These are phyloP conservation scores for Rhodamnia argentea DNA, from an alignment of 345 rosid genomes.

Conservation along the genomic window DNA sequence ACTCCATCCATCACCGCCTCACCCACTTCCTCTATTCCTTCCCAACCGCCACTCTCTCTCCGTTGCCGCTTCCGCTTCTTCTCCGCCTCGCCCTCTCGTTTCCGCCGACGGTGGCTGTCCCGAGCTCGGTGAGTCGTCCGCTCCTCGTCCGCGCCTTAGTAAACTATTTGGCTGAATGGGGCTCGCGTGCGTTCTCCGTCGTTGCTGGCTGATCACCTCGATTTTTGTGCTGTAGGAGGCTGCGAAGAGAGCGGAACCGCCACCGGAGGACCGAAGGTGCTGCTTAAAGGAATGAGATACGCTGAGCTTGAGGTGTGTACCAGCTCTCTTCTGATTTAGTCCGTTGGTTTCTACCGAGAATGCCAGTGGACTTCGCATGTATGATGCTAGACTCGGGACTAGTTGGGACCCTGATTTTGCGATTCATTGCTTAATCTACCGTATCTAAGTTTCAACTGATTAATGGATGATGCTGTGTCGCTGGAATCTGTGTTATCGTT, in stretches of 20 bases:
- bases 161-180: neutral
- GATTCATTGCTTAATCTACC: neutral
- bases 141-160: neutral
- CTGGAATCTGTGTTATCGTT: neutral
- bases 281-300: conserved; percentile 72
- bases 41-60: conserved; percentile 13
- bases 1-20: neutral
- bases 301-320: conserved; percentile 48
- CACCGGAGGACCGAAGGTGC: conserved; percentile 25
- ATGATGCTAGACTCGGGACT: neutral
- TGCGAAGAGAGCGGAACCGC: conserved; percentile 1
- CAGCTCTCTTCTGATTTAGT: neutral
- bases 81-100: neutral
- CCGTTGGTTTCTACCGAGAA: neutral
- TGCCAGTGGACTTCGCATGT: neutral
- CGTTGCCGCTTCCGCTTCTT: conserved; percentile 12
- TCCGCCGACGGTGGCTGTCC: neutral
- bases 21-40: conserved; percentile 6
- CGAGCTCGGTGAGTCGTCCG: neutral
- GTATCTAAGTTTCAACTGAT: neutral
- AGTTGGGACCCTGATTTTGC: neutral
- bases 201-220: neutral
- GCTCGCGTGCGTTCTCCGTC: neutral
- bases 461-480: neutral
- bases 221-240: neutral